Base-by-base conservation (phyloP, 1,139 yeast genomes). In the Yamadazyma sp. region DNA sequence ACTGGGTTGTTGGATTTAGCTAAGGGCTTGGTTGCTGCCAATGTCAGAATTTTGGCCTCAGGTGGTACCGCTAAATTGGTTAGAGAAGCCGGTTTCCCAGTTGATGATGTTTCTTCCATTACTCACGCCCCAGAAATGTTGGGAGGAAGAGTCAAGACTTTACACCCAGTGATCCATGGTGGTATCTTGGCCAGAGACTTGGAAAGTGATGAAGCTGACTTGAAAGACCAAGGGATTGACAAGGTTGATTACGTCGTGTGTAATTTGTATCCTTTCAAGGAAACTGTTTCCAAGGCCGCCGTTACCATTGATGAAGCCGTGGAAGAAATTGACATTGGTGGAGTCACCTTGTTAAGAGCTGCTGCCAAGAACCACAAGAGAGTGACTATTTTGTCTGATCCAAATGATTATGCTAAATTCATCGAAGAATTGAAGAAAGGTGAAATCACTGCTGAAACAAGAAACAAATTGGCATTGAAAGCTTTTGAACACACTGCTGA, bases 61-160 rank as follows among this genome's bases (percentile, higher is more conserved):
- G 98, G 98, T 45, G 98, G 98, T 59, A 92, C 98, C 43, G 95
- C 98, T 42, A 81, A 78, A 58, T 75, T 92, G 74, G 83, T 92
- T 43, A 85, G 96, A 61, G 98, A 90, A 62, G 96, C 97, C 39
- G 98, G 97, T 10, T 92, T 92, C 80, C 94, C 95, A 36, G 97
- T 92, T 21, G 96, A 89, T 51, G 98, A 92, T 59, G 97, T 92
- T 40, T 83, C 95, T 37, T 67, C 94, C 44, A 88, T 92, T 61
- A 92, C 98, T 35, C 95, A 89, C 59, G 97, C 97, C 26, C 98
- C 98, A 39, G 98, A 92, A 68, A 92, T 92, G 96, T 77, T 92
- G 53, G 96, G 97, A 43, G 98, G 98, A 46, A 80, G 98, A 70
- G 98, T 92, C 55, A 92, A 92, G 75, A 92, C 98, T 43, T 76